A percentile compares a stretch with the other conserved stretches of the same genome.
Conservation (phyloP, 2,329 filamentous ascomycete genomes). For the Onygenales sp. region DNA sequence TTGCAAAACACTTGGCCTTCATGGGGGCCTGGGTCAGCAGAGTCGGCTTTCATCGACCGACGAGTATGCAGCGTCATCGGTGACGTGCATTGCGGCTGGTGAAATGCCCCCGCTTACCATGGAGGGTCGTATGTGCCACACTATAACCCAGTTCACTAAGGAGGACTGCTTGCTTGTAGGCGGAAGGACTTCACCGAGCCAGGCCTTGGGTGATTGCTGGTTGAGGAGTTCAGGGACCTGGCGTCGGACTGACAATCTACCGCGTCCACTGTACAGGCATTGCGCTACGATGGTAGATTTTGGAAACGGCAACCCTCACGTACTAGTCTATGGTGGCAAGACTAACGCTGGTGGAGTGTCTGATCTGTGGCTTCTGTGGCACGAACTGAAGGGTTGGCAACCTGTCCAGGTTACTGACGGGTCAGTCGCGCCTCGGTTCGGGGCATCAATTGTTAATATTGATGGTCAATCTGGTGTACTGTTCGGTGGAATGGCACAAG, state of each 20-base stretch:
- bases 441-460: conserved; percentile 39
- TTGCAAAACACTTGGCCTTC: conserved; percentile 23
- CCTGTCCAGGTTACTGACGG: conserved; percentile 25
- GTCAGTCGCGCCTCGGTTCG: conserved; percentile 45
- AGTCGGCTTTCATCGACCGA: conserved; percentile 40
- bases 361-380: conserved; percentile 48
- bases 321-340: conserved; percentile 56
- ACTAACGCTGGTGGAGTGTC: conserved; percentile 40
- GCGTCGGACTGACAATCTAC: conserved; percentile 57
- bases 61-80: conserved; percentile 33
- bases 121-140: conserved; percentile 59
- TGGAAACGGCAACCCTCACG: conserved; percentile 28
- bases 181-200: conserved; percentile 67
- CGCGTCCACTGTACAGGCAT: conserved; percentile 66
- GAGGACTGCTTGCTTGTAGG: conserved; percentile 58
- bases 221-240: conserved; percentile 54
- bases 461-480: conserved; percentile 50
- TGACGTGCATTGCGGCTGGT: conserved; percentile 38
- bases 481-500: conserved; percentile 59
- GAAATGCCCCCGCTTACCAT: conserved; percentile 32
- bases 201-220: conserved; percentile 66
- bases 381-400: conserved; percentile 42
- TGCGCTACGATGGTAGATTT: conserved; percentile 44
- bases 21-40: conserved; percentile 37
- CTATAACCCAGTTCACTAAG: conserved; percentile 56